phyloP scores from a whole-genome alignment of 2,329 filamentous ascomycete genomes.

The Trichoderma guizhouense region DNA sequence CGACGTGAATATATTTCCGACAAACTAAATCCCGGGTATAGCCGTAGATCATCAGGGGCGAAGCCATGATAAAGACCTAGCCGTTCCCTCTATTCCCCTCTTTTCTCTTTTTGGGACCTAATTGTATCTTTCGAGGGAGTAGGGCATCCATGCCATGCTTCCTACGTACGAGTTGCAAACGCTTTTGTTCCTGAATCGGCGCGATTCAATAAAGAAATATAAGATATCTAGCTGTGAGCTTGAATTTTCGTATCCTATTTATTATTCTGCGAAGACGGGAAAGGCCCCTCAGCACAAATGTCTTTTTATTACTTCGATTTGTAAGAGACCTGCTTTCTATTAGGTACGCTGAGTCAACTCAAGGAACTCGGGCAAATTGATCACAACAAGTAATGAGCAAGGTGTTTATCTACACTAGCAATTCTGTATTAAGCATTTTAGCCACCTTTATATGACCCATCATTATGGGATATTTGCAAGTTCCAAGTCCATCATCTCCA shows the following conservation, averaged over 20 bases:
- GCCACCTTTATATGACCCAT: too few relatives aligned
- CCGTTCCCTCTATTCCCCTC: neutral
- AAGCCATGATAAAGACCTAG: neutral
- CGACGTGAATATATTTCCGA: neutral
- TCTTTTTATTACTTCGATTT: too few relatives aligned
- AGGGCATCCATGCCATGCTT: neutral
- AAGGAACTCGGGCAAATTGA: too few relatives aligned
- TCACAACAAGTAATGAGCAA: too few relatives aligned
- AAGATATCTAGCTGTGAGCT: neutral
- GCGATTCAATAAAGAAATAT: neutral
- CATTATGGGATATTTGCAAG: too few relatives aligned
- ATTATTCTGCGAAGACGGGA: neutral
- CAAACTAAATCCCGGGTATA: neutral
- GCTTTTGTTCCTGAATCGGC: neutral
- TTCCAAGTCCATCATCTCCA: too few relatives aligned
- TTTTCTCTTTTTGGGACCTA: neutral
- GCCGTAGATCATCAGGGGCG: neutral
- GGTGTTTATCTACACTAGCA: too few relatives aligned
- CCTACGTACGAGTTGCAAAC: neutral
- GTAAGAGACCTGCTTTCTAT: too few relatives aligned
- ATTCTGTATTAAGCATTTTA: too few relatives aligned
- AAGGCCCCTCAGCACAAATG: too few relatives aligned
- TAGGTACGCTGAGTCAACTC: too few relatives aligned
- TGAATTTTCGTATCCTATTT: neutral
- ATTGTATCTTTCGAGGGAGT: neutral